A percentile compares a stretch with the other conserved stretches of the same genome.
Conservation (phyloP, 1,284 basidiomycete genomes). For the Pascua guehoae region DNA sequence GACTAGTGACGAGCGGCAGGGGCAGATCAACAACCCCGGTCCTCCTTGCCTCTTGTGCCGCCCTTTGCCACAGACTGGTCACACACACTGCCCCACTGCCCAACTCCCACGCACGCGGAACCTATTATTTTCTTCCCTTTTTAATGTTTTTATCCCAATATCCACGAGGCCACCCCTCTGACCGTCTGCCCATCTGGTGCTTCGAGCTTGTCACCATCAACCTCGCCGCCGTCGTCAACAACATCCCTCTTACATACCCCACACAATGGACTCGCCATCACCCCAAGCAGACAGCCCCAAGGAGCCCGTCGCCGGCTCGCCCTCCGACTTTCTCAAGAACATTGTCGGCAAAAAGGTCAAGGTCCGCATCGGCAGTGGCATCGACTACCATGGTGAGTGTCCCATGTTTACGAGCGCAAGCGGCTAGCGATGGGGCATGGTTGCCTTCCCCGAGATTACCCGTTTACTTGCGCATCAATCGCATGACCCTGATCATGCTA, state of each 20-base stretch:
- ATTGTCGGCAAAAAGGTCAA: slow-evolving; percentile 94
- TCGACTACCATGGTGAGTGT: slow-evolving; percentile 84
- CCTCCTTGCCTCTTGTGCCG: too few species aligned
- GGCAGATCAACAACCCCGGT: too few species aligned
- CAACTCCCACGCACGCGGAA: too few species aligned
- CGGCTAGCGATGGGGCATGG: neutral
- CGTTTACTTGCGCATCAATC: neutral
- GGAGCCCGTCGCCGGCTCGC: slow-evolving; percentile 60
- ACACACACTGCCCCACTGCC: too few species aligned
- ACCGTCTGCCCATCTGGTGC: too few species aligned
- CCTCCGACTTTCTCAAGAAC: slow-evolving; percentile 84
- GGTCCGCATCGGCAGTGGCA: slow-evolving; percentile 89
- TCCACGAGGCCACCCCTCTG: too few species aligned
- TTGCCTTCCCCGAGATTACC: neutral
- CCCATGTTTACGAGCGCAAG: neutral
- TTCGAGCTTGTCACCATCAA: too few species aligned
- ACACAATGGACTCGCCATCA: slow-evolving; percentile 36
- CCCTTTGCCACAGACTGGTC: too few species aligned
- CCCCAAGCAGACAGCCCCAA: slow-evolving; percentile 20
- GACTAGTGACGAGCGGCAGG: too few species aligned
- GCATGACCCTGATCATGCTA: neutral
- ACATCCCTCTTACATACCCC: neutral
- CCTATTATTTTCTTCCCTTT: too few species aligned
- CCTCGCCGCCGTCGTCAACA: neutral
- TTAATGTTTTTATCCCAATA: too few species aligned